Percentiles rank a stretch among this genome's conserved stretches.
These are phyloP conservation scores for Scheffersomyces titani DNA, from an alignment of 1,139 yeast genomes.

Conservation along the genomic window DNA sequence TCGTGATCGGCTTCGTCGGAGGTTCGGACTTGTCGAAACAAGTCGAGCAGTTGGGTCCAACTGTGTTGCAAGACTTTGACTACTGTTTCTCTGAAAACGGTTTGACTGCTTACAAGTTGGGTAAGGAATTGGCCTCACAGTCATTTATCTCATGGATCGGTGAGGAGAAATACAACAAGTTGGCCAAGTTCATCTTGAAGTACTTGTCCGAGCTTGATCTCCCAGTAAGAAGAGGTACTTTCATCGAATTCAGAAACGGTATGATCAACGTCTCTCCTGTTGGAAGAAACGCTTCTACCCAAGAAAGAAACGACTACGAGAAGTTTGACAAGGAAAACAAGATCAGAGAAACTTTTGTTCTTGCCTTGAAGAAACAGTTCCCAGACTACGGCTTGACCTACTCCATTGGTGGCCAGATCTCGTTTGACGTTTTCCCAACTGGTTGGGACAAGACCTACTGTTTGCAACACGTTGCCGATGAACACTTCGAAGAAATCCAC, in stretches of 20 bases:
- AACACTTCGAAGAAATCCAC: constrained; percentile 84
- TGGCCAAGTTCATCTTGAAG: constrained; percentile 79
- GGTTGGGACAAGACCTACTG: constrained; percentile 99
- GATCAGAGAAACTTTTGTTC: constrained; percentile 80
- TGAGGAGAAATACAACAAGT: constrained; percentile 87
- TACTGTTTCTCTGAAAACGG: constrained; percentile 98
- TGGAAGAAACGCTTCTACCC: constrained; percentile 95
- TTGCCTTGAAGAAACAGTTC: constrained; percentile 80
- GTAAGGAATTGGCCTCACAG: constrained; percentile 85
- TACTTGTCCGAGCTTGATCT: constrained; percentile 84
- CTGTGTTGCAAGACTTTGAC: constrained; percentile 79
- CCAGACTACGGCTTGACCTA: constrained; percentile 84
- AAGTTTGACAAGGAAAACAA: constrained; percentile 75
- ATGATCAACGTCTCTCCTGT: constrained; percentile 98
- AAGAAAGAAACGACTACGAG: constrained; percentile 92
- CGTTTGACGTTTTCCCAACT: constrained; percentile 98
- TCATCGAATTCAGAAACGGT: constrained; percentile 98
- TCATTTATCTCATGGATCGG: constrained; percentile 96
- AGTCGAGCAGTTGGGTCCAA: constrained; percentile 89
- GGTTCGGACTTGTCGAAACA: constrained; percentile 95
- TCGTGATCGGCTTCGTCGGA: constrained; percentile 96
- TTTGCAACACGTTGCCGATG: constrained; percentile 85
- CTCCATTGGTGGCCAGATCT: constrained; percentile 98
- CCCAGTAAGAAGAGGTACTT: constrained; percentile 97
- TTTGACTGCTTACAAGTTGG: constrained; percentile 91